A percentile compares a stretch with the other conserved stretches of the same genome.
phyloP scores from a whole-genome alignment of 139 green algal species.

The Bryopsis sp. region DNA sequence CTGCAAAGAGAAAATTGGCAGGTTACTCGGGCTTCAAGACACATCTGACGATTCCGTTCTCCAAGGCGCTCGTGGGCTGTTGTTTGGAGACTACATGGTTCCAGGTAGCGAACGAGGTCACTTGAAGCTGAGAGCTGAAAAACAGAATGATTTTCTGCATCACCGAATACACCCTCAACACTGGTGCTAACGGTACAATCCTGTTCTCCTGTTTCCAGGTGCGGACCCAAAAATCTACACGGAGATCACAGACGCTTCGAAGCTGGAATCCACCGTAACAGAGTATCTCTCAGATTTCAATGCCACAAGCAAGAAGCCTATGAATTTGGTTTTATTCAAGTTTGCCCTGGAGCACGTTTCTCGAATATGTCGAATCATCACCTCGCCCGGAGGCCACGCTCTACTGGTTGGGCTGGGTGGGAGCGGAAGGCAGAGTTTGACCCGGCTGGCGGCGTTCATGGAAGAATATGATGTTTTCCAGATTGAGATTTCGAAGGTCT shows the following conservation, averaged over 20 bases:
- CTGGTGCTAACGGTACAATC: slow-evolving; percentile 6
- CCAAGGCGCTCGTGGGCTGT: slow-evolving; percentile 35
- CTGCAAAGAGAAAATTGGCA: slow-evolving; percentile 60
- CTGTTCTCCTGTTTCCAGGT: background rate
- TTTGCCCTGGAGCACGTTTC: slow-evolving; percentile 74
- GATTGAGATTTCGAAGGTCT: slow-evolving; percentile 75
- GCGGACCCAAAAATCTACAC: slow-evolving; percentile 34
- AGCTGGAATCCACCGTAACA: slow-evolving; percentile 35
- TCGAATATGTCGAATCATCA: slow-evolving; percentile 66
- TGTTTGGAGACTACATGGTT: slow-evolving; percentile 76
- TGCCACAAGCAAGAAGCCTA: slow-evolving; percentile 49
- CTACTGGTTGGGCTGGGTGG: slow-evolving; percentile 80
- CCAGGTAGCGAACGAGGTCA: slow-evolving; percentile 25
- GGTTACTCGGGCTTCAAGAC: slow-evolving; percentile 27
- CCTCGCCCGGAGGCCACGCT: slow-evolving; percentile 68
- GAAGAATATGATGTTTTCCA: slow-evolving; percentile 65
- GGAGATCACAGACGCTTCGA: slow-evolving; percentile 39
- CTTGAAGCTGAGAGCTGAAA: slow-evolving; percentile 1
- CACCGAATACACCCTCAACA: background rate
- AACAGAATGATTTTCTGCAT: background rate
- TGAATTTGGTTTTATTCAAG: slow-evolving; percentile 82
- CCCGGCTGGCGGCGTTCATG: slow-evolving; percentile 65
- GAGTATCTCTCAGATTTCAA: slow-evolving; percentile 66
- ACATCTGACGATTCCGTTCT: slow-evolving; percentile 29
- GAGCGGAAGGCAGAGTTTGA: slow-evolving; percentile 64